Evolutionary conservation across 495 filamentous ascomycete species (phyloP), one percentile per base, ranked within the genome.

Genomic region (Chaetomium fimeti): DNA sequence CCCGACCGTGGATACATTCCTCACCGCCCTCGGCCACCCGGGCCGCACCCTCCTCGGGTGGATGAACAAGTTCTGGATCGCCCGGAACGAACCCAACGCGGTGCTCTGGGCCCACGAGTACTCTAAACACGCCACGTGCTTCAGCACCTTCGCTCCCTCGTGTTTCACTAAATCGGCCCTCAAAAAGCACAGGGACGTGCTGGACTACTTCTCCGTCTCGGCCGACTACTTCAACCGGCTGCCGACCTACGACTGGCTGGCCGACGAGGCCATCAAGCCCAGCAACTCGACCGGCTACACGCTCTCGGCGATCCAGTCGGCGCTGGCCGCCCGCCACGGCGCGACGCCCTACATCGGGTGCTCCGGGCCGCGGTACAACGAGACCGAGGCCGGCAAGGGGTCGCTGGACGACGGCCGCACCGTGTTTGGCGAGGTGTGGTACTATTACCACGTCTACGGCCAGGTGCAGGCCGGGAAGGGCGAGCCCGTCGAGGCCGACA

Each of bases 41-140:
- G 82, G 54, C n/a, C 29, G 22, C 18, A 82, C 69, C 27, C 71
- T 85, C 0, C 71, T 83, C 2, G 74, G 67, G 3, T 85, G 76
- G 67, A 85, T 84, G 81, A 78, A 81, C 60, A 78, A 78, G 54
- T 79, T 73, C 74, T 83, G 80, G 81, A 77, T 81, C 55, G 72
- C 68, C 55, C 77, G 76, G 63, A 72, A 67, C 64, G 64, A 71
- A 16, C 52, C 77, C 3, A 84, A 77, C 71, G 58, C 68, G 28
- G 75, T 77, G 27, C 75, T 85, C 70, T 85, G 82, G 82, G 81
- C 68, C 47, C 81, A 84, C 71, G 82, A 85, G 63, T 85, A 83
- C 70, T 76, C 72, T 71, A 85, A 85, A 73, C 82, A 85, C 68
- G 82, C 76, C 8, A 85, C 81, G 15, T 85, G 82, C 77, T 83